Evolutionary conservation across 164 flowering plant genomes (phyloP), one percentile per base, ranked within the genome.

Genomic region (Chimonanthus salicifolius): DNA sequence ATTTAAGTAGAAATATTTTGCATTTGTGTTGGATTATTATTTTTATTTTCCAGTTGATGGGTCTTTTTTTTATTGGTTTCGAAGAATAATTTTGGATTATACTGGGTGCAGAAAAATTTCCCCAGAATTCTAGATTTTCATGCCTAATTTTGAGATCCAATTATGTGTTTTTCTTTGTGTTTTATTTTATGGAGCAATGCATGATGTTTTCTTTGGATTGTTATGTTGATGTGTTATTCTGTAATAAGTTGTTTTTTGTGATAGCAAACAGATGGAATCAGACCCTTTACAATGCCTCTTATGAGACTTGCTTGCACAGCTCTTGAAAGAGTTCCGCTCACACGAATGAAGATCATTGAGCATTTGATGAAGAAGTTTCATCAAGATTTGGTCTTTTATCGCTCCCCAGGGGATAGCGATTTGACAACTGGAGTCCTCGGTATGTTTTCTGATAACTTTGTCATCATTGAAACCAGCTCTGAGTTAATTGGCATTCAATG

Each of bases 241-340:
- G 18, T 74, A 54, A 48, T 83, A 49, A 72, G n/a, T n/a, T 76
- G 47, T 71, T 74, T 73, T 67, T 73, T 72, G 49, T 88, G 82
- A 83, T 86, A 94, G 98, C 80, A 83, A 85, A 79, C 81, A 82
- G 98, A 95, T 85, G 99, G 99, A 74, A 95, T 95, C 69, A 88
- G 98, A 74, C 97, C 99, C 69, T 95, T 95, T 72, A 91, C 90
- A 4, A 95, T 93, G 99, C 99, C 98, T 68, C 91, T 93, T 50
- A 93, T 93, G 99, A 86, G 79, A 82, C 94, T 95, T 80, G 92
- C 98, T 3, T 95, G 99, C 70, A 93, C 97, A 49, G 96, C 97
- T n/a, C 51, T 95, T 75, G 99, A 95, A 81, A 88, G 99, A 83
- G 97, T 93, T 80, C 97, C 99, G 20, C 82, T 95, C 47, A 92